phyloP scores from a whole-genome alignment of 495 filamentous ascomycete species.

The Podospora pseudoanserina region DNA sequence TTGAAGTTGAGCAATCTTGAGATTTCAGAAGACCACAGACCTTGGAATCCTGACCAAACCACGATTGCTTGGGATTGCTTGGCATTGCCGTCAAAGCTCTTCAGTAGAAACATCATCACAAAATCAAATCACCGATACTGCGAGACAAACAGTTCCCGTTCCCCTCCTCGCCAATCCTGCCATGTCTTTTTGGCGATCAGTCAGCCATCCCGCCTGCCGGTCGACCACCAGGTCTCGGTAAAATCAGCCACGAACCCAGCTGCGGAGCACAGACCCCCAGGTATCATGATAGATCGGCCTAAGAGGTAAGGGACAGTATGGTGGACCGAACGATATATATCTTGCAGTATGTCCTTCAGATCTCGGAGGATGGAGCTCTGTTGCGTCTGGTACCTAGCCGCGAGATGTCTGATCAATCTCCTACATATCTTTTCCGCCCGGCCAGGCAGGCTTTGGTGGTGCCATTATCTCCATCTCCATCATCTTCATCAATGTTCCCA shows the following conservation, averaged over 20 bases:
- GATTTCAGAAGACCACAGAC: no score
- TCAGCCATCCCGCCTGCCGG: background rate
- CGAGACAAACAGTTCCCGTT: background rate
- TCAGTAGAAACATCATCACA: background rate
- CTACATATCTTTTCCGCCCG: conserved; percentile 10
- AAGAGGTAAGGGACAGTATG: background rate
- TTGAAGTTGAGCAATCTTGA: no score
- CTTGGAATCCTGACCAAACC: no score
- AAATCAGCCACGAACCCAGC: background rate
- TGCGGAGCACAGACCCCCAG: background rate
- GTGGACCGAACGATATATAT: background rate
- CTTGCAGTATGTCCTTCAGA: background rate
- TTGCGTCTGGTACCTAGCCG: background rate
- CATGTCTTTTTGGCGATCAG: background rate
- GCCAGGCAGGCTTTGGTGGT: conserved; percentile 8
- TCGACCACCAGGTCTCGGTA: background rate
- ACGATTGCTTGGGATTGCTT: background rate
- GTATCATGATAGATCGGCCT: background rate
- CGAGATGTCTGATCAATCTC: background rate
- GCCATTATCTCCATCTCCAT: background rate
- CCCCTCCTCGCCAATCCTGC: background rate
- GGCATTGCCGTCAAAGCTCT: background rate
- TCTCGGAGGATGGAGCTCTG: background rate
- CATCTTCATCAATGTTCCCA: background rate
- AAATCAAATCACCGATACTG: background rate